Percentiles rank a stretch among this genome's conserved stretches.
These are phyloP conservation scores for Penicillium verrucosum DNA, from an alignment of 2,329 filamentous ascomycete genomes.

Conservation along the genomic window DNA sequence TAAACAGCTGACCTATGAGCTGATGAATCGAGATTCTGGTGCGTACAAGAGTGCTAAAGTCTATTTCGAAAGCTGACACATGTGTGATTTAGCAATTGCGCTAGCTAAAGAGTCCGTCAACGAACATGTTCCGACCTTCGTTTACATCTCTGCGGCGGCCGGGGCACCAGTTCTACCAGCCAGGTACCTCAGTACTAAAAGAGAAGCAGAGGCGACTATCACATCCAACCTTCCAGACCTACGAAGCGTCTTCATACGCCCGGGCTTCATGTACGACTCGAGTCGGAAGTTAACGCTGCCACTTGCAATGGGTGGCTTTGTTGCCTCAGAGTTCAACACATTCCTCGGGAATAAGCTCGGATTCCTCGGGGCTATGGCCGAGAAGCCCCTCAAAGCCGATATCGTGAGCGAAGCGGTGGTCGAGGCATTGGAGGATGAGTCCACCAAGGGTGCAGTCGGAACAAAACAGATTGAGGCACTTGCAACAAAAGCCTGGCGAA, in stretches of 20 bases:
- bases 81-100: conserved; percentile 61
- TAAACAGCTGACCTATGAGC: conserved; percentile 86
- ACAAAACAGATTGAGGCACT: conserved; percentile 76
- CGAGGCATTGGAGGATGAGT: conserved; percentile 74
- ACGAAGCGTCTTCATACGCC: conserved; percentile 76
- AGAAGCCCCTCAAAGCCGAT: conserved; percentile 85
- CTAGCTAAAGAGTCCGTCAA: conserved; percentile 72
- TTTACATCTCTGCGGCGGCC: conserved; percentile 83
- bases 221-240: conserved; percentile 68
- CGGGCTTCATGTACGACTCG: conserved; percentile 85
- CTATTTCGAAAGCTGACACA: conserved; percentile 5
- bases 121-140: conserved; percentile 66
- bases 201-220: conserved; percentile 80
- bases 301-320: conserved; percentile 72
- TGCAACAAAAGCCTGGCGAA: conserved; percentile 81
- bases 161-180: conserved; percentile 80
- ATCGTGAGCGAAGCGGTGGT: conserved; percentile 84
- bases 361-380: conserved; percentile 76
- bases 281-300: conserved; percentile 79
- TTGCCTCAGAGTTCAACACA: conserved; percentile 73
- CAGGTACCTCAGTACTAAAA: conserved; percentile 86
- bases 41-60: conserved; percentile 15
- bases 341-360: conserved; percentile 73
- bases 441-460: conserved; percentile 71
- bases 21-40: conserved; percentile 87